Conservation (phyloP, 345 rosid species). For the Isatis tinctoria region DNA sequence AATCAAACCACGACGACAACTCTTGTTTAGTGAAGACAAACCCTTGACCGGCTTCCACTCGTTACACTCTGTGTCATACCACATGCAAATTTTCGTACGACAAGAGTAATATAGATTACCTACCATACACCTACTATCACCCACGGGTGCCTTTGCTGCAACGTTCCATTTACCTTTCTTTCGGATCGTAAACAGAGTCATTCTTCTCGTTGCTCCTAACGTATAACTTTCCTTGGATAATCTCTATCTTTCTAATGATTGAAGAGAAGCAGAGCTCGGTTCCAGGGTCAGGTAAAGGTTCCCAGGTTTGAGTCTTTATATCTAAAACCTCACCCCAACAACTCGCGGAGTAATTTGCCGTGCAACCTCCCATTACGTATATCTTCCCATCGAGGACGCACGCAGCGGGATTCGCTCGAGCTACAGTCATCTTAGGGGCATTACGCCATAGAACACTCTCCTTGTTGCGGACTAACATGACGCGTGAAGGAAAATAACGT, state of each 20-base stretch:
- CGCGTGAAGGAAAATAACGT: constrained; percentile 25
- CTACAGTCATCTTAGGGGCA: no score
- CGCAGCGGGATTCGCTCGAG: no score
- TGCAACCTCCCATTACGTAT: no score
- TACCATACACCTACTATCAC: no score
- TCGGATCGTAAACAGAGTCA: constrained; percentile 11
- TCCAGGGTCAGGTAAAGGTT: no score
- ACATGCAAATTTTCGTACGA: background rate
- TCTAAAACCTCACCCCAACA: background rate
- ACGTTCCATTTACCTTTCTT: background rate
- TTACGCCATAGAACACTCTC: background rate
- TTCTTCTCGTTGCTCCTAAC: background rate
- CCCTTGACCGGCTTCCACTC: no score
- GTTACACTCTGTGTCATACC: background rate
- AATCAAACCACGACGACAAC: no score
- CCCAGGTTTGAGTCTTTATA: no score
- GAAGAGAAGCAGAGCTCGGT: no score
- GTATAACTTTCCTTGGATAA: background rate
- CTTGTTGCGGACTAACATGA: constrained; percentile 55
- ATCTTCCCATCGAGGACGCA: no score
- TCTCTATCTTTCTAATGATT: background rate
- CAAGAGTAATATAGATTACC: background rate
- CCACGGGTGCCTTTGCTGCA: background rate
- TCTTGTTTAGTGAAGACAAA: no score
- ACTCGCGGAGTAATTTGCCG: no score